phyloP scores from a whole-genome alignment of 768 basidiomycete species.

The Pulveroboletus sp. region DNA sequence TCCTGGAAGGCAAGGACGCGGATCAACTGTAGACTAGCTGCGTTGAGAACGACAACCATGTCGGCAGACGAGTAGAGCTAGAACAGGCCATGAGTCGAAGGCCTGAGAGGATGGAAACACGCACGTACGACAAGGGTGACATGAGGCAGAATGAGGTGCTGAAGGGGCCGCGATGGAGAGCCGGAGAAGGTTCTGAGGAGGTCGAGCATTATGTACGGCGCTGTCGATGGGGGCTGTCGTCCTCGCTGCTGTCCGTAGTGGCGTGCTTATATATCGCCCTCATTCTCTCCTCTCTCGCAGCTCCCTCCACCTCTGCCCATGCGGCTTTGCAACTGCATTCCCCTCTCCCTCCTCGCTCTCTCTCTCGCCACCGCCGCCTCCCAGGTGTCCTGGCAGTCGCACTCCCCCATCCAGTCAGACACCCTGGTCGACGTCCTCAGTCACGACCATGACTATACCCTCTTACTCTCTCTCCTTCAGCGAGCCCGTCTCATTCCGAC shows the following conservation, averaged over 20 bases:
- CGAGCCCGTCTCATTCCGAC: slow-evolving; percentile 85
- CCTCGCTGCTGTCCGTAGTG: neutral
- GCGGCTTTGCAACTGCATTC: slow-evolving; percentile 33
- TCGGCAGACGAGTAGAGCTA: slow-evolving; percentile 74
- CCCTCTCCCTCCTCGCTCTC: slow-evolving; percentile 31
- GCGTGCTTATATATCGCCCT: slow-evolving; percentile 7
- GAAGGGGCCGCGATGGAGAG: slow-evolving; percentile 50
- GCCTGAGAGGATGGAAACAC: neutral
- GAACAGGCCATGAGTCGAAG: neutral
- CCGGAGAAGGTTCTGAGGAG: slow-evolving; percentile 43
- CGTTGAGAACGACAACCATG: slow-evolving; percentile 65
- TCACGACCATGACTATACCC: slow-evolving; percentile 70
- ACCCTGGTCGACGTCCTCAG: slow-evolving; percentile 80
- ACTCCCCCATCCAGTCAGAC: slow-evolving; percentile 31
- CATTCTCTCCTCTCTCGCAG: neutral
- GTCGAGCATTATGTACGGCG: slow-evolving; percentile 38
- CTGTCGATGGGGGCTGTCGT: neutral
- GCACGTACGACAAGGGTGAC: slow-evolving; percentile 56
- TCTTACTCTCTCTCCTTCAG: slow-evolving; percentile 73
- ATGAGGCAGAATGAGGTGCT: slow-evolving; percentile 52
- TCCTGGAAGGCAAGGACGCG: slow-evolving; percentile 77
- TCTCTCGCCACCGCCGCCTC: slow-evolving; percentile 11
- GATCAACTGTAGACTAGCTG: slow-evolving; percentile 56
- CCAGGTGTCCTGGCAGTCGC: slow-evolving; percentile 23
- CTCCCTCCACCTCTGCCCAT: slow-evolving; percentile 15